Evolutionary conservation across 129 eudicot genomes (phyloP).

Genomic region (Cynara cardunculus): DNA sequence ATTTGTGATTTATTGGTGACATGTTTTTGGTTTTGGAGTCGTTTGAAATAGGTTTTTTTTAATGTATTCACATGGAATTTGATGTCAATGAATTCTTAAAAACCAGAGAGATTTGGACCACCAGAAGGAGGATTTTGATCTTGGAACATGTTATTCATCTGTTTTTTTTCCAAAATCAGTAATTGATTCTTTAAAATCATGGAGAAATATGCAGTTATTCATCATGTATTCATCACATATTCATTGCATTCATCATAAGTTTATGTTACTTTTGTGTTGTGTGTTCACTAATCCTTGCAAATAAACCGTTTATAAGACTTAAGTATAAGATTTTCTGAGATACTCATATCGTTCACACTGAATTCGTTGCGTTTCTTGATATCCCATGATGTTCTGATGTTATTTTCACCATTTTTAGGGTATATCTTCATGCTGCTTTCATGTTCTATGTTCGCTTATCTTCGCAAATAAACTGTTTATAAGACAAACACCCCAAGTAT

Average conservation of each 20-base stretch:
- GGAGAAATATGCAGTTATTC: neutral
- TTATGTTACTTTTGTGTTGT: neutral
- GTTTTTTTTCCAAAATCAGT: neutral
- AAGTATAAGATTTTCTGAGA: neutral
- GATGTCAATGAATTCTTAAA: constrained; percentile 10
- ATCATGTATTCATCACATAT: neutral
- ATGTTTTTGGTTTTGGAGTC: neutral
- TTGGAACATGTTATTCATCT: neutral
- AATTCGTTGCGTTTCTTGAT: neutral
- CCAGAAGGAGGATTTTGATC: neutral
- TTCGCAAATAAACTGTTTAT: too few relatives aligned
- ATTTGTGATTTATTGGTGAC: neutral
- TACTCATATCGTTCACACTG: neutral
- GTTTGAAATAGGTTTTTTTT: neutral
- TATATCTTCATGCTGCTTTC: too few relatives aligned
- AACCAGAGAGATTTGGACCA: neutral
- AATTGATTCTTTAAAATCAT: neutral
- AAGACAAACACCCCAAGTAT: too few relatives aligned
- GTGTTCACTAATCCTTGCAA: neutral
- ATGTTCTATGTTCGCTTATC: too few relatives aligned
- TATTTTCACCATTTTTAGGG: too few relatives aligned
- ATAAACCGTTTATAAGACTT: neutral
- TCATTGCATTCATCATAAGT: neutral
- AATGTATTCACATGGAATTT: constrained; percentile 19
- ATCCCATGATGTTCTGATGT: neutral